A percentile compares a stretch with the other conserved stretches of the same genome.
Conservation (phyloP, 805 yeast species). For the Kuraishia floccosa region DNA sequence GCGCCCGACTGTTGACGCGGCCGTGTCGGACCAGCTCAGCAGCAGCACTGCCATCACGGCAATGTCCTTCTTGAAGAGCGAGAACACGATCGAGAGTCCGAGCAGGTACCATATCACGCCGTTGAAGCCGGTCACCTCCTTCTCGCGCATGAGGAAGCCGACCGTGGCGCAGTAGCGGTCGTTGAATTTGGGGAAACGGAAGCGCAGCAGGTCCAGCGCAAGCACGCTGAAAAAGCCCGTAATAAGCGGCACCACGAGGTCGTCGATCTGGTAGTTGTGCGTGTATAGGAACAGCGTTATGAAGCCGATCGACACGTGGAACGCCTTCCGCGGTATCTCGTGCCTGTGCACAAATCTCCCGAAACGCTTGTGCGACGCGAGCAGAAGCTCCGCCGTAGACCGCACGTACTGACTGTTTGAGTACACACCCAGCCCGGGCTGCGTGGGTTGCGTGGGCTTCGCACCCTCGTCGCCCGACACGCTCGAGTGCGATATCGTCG, state of each 20-base stretch:
- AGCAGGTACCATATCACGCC: slow-evolving; percentile 84
- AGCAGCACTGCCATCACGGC: slow-evolving; percentile 64
- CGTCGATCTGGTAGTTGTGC: slow-evolving; percentile 38
- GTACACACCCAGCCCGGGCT: too few relatives aligned
- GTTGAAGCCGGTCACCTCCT: slow-evolving; percentile 56
- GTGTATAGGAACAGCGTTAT: slow-evolving; percentile 67
- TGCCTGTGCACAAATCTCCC: slow-evolving; percentile 37
- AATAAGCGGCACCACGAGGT: slow-evolving; percentile 50
- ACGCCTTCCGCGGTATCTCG: slow-evolving; percentile 79
- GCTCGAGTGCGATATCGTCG: too few relatives aligned
- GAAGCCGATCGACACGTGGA: slow-evolving; percentile 86
- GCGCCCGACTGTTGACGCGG: slow-evolving; percentile 92
- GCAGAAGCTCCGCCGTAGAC: slow-evolving; percentile 10
- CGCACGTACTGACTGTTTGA: too few relatives aligned
- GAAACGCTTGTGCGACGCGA: slow-evolving; percentile 17
- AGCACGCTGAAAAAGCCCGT: slow-evolving; percentile 46
- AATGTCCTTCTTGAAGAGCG: slow-evolving; percentile 70
- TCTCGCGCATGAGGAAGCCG: slow-evolving; percentile 79
- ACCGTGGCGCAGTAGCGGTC: slow-evolving; percentile 49
- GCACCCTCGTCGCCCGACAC: too few relatives aligned
- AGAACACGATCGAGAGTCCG: slow-evolving; percentile 66
- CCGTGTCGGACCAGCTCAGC: slow-evolving; percentile 95
- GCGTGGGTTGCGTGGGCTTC: too few relatives aligned
- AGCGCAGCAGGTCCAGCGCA: slow-evolving; percentile 55
- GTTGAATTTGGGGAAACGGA: slow-evolving; percentile 53